phyloP scores from a whole-genome alignment of 2,329 filamentous ascomycete species.

The Monosporascus sp. region DNA sequence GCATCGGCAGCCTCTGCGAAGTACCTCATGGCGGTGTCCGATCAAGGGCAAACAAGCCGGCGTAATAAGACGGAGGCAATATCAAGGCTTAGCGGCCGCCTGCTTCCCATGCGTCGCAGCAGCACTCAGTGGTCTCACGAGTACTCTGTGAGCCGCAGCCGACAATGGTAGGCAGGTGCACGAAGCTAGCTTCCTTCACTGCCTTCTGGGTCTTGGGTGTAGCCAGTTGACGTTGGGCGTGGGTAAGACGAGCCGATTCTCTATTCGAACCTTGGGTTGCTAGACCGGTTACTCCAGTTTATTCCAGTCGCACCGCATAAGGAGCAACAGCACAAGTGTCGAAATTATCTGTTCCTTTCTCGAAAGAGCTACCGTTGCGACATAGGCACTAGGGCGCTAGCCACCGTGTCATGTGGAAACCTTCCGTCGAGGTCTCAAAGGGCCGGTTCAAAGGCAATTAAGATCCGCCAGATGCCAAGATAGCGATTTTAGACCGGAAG shows the following conservation, averaged over 20 bases:
- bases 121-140: conserved; percentile 65
- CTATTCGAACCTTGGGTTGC: conserved; percentile 78
- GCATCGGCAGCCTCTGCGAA: conserved; percentile 60
- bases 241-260: conserved; percentile 73
- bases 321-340: conserved; percentile 56
- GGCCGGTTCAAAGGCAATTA: conserved; percentile 20
- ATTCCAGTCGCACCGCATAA: conserved; percentile 64
- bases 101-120: conserved; percentile 60
- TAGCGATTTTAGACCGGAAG: conserved; percentile 17
- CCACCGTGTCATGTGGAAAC: conserved; percentile 27
- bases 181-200: conserved; percentile 61
- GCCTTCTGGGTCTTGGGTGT: conserved; percentile 65
- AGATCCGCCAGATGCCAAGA: conserved; percentile 11
- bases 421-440: conserved; percentile 24
- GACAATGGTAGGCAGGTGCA: conserved; percentile 66
- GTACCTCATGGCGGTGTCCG: conserved; percentile 58
- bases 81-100: conserved; percentile 74
- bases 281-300: conserved; percentile 67
- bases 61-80: conserved; percentile 73
- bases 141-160: conserved; percentile 71
- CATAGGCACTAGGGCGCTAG: conserved; percentile 57
- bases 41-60: conserved; percentile 58
- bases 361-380: conserved; percentile 70
- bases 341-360: conserved; percentile 58
- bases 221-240: conserved; percentile 63